Evolutionary conservation across 2,329 filamentous ascomycete genomes (phyloP), one percentile per base, ranked within the genome.

Genomic region (Cladophialophora exuberans): DNA sequence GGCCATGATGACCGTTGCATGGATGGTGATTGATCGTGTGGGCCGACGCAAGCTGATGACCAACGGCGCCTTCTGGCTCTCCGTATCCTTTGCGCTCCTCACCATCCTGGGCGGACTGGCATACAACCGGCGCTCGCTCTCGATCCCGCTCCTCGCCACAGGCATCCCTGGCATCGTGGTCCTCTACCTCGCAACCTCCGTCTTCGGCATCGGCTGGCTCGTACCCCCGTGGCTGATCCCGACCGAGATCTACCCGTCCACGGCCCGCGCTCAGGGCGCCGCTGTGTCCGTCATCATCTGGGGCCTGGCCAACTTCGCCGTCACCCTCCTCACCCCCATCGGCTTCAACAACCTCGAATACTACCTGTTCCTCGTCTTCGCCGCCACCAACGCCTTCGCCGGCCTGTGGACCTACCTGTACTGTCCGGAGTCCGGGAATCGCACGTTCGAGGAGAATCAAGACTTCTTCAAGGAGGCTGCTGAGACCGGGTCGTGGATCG

Each of bases 391-490:
- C 59, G 68, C 74, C 0, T 67, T 83, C 38, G 82, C 82, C 0
- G 82, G 80, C 1, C 62, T 75, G 22, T 81, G 77, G 78, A 84
- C 81, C 0, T 83, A 74, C 62, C 56, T 64, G 20, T 76, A 72
- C 56, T 69, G 68, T 23, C 82, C 82, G 0, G 82, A 84, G 66
- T 82, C 75, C 11, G 82, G 82, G 0, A 80, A 81, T 0, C 65
- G 83, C 22, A 79, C 76, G 44, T 85, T 84, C 57, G 81, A 84
- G 57, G 82, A 83, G 62, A 85, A 84, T 58, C 79, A 82, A 65
- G 70, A 76, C 49, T 84, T 83, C 68, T 85, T 84, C 62, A 71
- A 74, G 47, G 75, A 77, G 54, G 82, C 82, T 2, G 71, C 69
- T 39, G 72, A 82, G 41, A 73, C 74, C 2, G 73, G 74, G 3